Percentiles rank a stretch among this genome's conserved stretches.
phyloP scores from a whole-genome alignment of 2,329 filamentous ascomycete species.

The Aspergillus versicolor region DNA sequence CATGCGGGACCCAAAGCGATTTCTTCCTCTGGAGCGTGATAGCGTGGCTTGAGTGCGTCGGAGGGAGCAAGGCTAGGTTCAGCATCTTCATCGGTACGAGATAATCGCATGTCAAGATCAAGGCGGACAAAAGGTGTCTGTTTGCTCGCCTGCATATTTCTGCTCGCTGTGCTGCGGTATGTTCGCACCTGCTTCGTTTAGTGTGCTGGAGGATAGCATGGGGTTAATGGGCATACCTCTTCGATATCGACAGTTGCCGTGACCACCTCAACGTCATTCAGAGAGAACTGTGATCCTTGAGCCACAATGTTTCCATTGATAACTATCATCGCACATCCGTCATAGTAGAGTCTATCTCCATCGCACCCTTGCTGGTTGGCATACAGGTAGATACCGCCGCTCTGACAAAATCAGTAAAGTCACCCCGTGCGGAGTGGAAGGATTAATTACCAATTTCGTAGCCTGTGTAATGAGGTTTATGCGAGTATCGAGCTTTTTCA shows the following conservation, averaged over 20 bases:
- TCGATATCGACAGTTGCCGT: slow-evolving; percentile 69
- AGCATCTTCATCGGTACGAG: slow-evolving; percentile 37
- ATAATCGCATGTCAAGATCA: slow-evolving; percentile 37
- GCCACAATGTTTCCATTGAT: slow-evolving; percentile 63
- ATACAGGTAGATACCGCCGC: slow-evolving; percentile 56
- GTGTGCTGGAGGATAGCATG: neutral
- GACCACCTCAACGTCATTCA: slow-evolving; percentile 66
- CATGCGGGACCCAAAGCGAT: slow-evolving; percentile 65
- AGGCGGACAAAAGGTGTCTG: slow-evolving; percentile 36
- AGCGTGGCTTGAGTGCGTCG: slow-evolving; percentile 48
- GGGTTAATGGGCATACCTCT: slow-evolving; percentile 56
- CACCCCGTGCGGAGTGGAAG: fast-evolving
- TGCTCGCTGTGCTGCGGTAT: slow-evolving; percentile 30
- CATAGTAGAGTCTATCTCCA: slow-evolving; percentile 63
- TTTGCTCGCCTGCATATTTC: slow-evolving; percentile 35
- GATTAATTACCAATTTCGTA: slow-evolving; percentile 44
- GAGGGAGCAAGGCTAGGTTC: slow-evolving; percentile 50
- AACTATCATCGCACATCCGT: slow-evolving; percentile 64
- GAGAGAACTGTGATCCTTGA: slow-evolving; percentile 65
- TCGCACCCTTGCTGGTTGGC: slow-evolving; percentile 62
- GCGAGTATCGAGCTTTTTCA: slow-evolving; percentile 65
- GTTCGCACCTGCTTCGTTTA: slow-evolving; percentile 33
- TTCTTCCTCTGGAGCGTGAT: slow-evolving; percentile 65
- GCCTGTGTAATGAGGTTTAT: slow-evolving; percentile 66
- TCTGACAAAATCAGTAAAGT: slow-evolving; percentile 25